Evolutionary conservation across 768 basidiomycete genomes (phyloP).

Genomic region (Lepiota brunneoincarnata): DNA sequence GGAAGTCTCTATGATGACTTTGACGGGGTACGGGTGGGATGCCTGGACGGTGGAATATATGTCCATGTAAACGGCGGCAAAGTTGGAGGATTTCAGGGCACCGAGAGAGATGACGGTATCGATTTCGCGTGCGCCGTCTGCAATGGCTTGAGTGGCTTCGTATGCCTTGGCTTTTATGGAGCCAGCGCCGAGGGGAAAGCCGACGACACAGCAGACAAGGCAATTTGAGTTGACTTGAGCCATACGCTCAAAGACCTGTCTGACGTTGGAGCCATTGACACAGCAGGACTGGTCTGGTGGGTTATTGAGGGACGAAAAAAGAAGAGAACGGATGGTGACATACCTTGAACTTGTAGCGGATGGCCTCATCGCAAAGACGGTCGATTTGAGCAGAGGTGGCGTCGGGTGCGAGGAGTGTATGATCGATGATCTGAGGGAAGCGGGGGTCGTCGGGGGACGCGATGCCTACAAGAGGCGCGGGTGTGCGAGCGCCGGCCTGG

Average conservation of each 20-base stretch:
- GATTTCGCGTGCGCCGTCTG: constrained; percentile 46
- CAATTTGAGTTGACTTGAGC: constrained; percentile 31
- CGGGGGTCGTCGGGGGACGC: constrained; percentile 23
- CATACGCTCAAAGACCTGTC: constrained; percentile 38
- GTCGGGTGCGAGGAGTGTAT: constrained; percentile 49
- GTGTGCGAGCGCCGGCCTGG: background rate
- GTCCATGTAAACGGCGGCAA: constrained; percentile 35
- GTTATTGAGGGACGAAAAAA: background rate
- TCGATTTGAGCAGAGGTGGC: constrained; percentile 44
- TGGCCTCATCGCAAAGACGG: constrained; percentile 45
- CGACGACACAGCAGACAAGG: constrained; percentile 46
- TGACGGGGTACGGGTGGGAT: constrained; percentile 33
- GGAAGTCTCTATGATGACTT: constrained; percentile 52
- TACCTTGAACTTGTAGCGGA: constrained; percentile 48
- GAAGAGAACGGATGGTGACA: background rate
- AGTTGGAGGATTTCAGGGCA: constrained; percentile 36
- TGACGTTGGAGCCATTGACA: constrained; percentile 44
- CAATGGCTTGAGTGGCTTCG: constrained; percentile 44
- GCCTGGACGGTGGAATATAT: constrained; percentile 36
- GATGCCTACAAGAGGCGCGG: constrained; percentile 22
- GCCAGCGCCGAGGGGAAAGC: constrained; percentile 50
- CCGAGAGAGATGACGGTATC: constrained; percentile 53
- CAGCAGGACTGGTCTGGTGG: constrained; percentile 42
- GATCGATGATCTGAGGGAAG: constrained; percentile 42
- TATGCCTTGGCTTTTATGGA: constrained; percentile 41